Conservation (phyloP, 225 moss, liverwort and hornwort genomes). For the Straminergon stramineum region DNA sequence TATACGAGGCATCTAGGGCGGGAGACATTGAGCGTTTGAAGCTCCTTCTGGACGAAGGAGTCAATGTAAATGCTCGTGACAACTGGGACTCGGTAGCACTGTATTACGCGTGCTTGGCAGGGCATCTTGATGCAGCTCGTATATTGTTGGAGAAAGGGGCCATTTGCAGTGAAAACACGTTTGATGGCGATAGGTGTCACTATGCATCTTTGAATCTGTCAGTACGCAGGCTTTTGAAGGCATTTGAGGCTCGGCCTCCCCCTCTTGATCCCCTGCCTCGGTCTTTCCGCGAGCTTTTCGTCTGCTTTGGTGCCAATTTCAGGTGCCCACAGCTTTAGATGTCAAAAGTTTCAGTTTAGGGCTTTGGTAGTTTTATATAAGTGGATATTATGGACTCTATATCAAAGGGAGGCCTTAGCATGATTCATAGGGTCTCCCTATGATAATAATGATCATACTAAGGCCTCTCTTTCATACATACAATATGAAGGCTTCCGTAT, state of each 20-base stretch:
- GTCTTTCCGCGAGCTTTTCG: constrained; percentile 72
- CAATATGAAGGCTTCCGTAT: not conserved
- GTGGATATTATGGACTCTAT: not conserved
- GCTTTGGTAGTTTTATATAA: not conserved
- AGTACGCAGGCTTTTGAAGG: constrained; percentile 79
- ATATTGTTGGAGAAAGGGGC: constrained; percentile 78
- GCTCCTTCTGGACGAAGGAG: constrained; percentile 65
- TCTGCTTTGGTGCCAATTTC: constrained; percentile 62
- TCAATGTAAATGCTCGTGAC: constrained; percentile 85
- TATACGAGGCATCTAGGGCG: constrained; percentile 84
- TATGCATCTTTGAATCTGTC: constrained; percentile 90
- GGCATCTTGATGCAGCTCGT: constrained; percentile 79
- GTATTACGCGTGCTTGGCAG: constrained; percentile 58
- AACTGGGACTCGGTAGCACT: constrained; percentile 81
- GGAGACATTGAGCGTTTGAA: constrained; percentile 82
- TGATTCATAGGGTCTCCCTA: not conserved
- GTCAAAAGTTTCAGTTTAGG: not conserved
- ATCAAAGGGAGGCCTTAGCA: not conserved
- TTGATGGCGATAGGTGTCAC: constrained; percentile 92
- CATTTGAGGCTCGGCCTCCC: constrained; percentile 87
- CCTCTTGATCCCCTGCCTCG: constrained; percentile 73
- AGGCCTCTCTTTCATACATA: not conserved
- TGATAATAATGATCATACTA: not conserved
- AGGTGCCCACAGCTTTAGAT: constrained; percentile 9
- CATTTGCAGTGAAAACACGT: constrained; percentile 92